Base-by-base conservation (phyloP, 192 early-diverging fungal genomes). In the Fimicolochytrium jonesii region DNA sequence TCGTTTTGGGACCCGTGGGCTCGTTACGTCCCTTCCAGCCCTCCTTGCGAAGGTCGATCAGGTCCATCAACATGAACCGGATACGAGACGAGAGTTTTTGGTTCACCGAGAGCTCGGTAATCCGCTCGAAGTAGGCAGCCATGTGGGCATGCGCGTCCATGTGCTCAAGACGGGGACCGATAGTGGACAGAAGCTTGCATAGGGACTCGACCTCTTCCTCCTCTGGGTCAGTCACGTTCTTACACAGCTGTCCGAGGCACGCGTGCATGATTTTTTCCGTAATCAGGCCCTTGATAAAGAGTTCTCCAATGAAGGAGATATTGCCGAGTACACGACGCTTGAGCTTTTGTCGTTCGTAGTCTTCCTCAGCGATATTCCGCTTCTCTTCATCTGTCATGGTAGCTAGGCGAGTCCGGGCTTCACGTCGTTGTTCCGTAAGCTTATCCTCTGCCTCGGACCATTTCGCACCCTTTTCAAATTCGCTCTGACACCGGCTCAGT, bases 121-220 rank as follows among this genome's bases (percentile, higher is more conserved):
- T 90, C 22, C 91, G 80, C n/a, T 53, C 57, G 73, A 99, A 94
- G 78, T 92, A 97, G 3, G 72, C 67, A 60, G 98, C 89, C 83
- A 99, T 87, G 53, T 83, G 76, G 25, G 48, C 57, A 47, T 81
- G 74, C n/a, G 74, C 75, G 54, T 79, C 70, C 33, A 67, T 66
- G 44, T 80, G 72, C 56, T 95, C 92, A 23, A 99, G 70, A 50
- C 84, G 83, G 47, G 81, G 75, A 62, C 97, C 97, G 48, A 92
- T 84, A 5, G 94, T 97, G 9, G 81, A 88, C 58, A 99, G 66
- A 43, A 99, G 81, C 73, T 94, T 96, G 75, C 88, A 90, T 36
- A 97, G 77, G 56, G 86, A 89, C 78, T 99, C 97, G 30, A 86
- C 82, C 64, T 97, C 95, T 75, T 95, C 97, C 68, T 97, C 97